Base-by-base conservation (phyloP, 148 eudicot genomes). In the Beta vulgaris region DNA sequence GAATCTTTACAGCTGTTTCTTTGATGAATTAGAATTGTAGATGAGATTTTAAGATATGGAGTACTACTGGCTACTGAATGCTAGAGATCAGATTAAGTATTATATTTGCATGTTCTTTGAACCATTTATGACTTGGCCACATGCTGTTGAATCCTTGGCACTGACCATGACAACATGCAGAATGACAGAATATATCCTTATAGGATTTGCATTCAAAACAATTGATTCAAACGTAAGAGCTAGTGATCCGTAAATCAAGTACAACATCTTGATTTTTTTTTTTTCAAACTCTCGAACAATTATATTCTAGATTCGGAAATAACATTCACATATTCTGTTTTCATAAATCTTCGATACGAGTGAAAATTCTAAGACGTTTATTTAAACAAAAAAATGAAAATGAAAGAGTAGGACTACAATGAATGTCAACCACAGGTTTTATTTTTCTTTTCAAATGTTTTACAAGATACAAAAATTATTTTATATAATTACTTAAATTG, bases 1-100 rank as follows among this genome's bases (percentile, higher is more conserved):
- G 69, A 65, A 65, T 67, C 31, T 67, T 67, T 67, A 67, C 71
- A 67, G 71, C 35, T 67, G 53, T 25, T 40, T 23, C 5, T 67
- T 63, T 43, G 29, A 67, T 25, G 71, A 23, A 43, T 4, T 67
- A 26, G 71, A 42, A 43, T 16, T 25, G 35, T 40, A 18, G 21
- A 26, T 67, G 32, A 67, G 71, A 67, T 67, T 67, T 23, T 26
- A 43, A 67, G 53, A 67, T 67, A 23, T 63, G 57, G 57, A 21
- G 44, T 34, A 63, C 42, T 63, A 26, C n/a, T n/a, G n/a, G n/a
- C n/a, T n/a, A 18, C 18, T 40, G 42, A 35, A n/a, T n/a, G n/a
- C n/a, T n/a, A 36, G 46, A 2, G 69, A 58, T 25, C 37, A 12
- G 2, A 18, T 16, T 23, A 40, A 42, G 34, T 67, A 67, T 35